Percentiles rank a stretch among this genome's conserved stretches.
These are phyloP conservation scores for Incumbomyces delicatus DNA, from an alignment of 2,329 filamentous ascomycete species.

Conservation along the genomic window DNA sequence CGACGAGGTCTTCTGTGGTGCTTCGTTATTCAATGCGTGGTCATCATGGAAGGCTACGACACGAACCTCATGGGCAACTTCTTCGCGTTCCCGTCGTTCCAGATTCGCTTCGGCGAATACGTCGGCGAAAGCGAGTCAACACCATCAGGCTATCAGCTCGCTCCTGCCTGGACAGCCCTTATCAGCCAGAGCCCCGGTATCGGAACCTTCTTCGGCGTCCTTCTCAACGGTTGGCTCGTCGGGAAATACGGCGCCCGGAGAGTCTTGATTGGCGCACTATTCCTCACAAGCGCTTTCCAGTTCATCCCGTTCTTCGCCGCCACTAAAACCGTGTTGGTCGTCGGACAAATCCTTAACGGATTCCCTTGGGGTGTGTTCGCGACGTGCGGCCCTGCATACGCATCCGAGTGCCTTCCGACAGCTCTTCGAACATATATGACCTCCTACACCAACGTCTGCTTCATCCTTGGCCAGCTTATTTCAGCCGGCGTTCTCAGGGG, in stretches of 20 bases:
- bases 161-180: constrained; percentile 13
- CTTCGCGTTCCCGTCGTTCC: constrained; percentile 32
- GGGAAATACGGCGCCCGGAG: constrained; percentile 39
- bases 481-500: constrained; percentile 22
- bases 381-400: constrained; percentile 48
- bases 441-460: constrained; percentile 52
- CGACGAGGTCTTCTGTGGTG: too few relatives aligned
- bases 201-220: constrained; percentile 48
- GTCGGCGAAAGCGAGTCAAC: constrained; percentile 9
- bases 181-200: constrained; percentile 23
- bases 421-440: constrained; percentile 50
- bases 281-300: constrained; percentile 37
- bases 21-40: constrained; percentile 32
- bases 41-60: constrained; percentile 47
- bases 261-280: constrained; percentile 39
- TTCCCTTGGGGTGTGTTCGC: constrained; percentile 21
- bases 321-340: constrained; percentile 36
- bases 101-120: constrained; percentile 9
- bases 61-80: constrained; percentile 41
- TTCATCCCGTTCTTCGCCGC: constrained; percentile 44
- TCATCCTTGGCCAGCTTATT: constrained; percentile 52
- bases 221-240: constrained; percentile 40
- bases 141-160: constrained; percentile 9
- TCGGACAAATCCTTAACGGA: constrained; percentile 42
- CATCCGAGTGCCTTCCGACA: constrained; percentile 54